Percentiles rank a stretch among this genome's conserved stretches.
Conservation (phyloP, 495 filamentous ascomycete genomes). For the Corynascus novoguineensis region DNA sequence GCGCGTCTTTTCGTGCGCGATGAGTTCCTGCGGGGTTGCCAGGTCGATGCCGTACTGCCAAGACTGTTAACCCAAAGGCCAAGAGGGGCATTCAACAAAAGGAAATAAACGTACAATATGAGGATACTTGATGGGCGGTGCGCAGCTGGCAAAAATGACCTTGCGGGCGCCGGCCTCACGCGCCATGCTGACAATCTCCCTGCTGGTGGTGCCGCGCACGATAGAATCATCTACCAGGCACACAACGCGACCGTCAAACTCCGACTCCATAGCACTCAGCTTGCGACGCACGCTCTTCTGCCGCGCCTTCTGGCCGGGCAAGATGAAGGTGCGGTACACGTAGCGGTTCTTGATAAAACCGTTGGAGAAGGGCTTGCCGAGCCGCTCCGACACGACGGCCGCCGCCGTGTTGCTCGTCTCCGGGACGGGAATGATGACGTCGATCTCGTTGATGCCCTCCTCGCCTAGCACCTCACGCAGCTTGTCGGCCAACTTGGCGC, state of each 20-base stretch:
- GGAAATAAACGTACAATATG: constrained; percentile 36
- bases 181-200: constrained; percentile 92
- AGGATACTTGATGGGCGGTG: constrained; percentile 71
- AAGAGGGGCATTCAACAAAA: too few relatives aligned
- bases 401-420: constrained; percentile 67
- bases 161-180: constrained; percentile 84
- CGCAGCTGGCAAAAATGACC: constrained; percentile 84
- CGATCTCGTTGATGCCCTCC: constrained; percentile 75
- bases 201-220: constrained; percentile 83
- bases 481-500: constrained; percentile 74
- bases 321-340: constrained; percentile 93
- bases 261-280: constrained; percentile 77
- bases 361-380: constrained; percentile 73
- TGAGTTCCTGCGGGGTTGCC: constrained; percentile 73
- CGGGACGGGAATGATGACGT: constrained; percentile 52
- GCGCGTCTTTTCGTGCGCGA: constrained; percentile 71
- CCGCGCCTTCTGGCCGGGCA: constrained; percentile 79
- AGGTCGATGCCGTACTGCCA: constrained; percentile 79
- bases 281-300: constrained; percentile 74
- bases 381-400: constrained; percentile 65
- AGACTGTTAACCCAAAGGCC: background rate
- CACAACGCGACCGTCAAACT: constrained; percentile 81
- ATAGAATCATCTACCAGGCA: constrained; percentile 90
- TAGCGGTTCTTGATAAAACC: constrained; percentile 88
- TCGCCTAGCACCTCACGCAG: constrained; percentile 67